Evolutionary conservation across 1,284 basidiomycete genomes (phyloP).

Genomic region (Cutaneotrichosporon sp.): DNA sequence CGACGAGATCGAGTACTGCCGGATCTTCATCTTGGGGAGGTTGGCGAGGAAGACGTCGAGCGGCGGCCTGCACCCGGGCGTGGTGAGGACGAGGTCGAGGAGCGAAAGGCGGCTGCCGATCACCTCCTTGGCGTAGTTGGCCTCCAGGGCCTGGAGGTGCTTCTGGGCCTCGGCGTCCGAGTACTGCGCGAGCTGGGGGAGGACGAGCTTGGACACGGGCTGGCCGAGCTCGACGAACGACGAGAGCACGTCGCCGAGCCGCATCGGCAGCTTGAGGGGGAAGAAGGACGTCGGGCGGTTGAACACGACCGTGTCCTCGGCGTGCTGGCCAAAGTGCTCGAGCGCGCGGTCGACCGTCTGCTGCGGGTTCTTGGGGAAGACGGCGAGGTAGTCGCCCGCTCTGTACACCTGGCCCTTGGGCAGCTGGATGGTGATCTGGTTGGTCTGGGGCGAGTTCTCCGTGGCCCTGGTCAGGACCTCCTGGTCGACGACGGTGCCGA

Average conservation of each 20-base stretch:
- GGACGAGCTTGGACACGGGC: conserved; percentile 31
- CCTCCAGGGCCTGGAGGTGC: conserved; percentile 16
- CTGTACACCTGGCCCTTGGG: conserved; percentile 56
- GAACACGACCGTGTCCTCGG: conserved; percentile 28
- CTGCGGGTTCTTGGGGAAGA: conserved; percentile 37
- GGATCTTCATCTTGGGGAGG: conserved; percentile 28
- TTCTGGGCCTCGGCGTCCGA: conserved; percentile 8
- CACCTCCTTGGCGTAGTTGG: conserved; percentile 30
- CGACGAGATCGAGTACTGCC: conserved; percentile 55
- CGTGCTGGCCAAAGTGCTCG: conserved; percentile 16
- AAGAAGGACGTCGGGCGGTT: conserved; percentile 33
- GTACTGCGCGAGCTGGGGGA: conserved; percentile 24
- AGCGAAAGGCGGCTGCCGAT: conserved; percentile 55
- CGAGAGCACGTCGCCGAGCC: conserved; percentile 51
- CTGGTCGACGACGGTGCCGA: conserved; percentile 21
- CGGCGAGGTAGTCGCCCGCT: conserved; percentile 60
- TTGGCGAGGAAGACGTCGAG: conserved; percentile 23
- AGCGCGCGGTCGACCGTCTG: conserved; percentile 15
- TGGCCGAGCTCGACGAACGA: conserved; percentile 59
- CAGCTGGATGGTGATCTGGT: conserved; percentile 56
- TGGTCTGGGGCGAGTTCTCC: conserved; percentile 20
- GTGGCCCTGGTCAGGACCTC: conserved; percentile 21
- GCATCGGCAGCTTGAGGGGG: conserved; percentile 54
- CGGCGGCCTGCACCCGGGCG: conserved; percentile 48
- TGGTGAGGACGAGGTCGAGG: conserved; percentile 52